Percentiles rank a stretch among this genome's conserved stretches.
Conservation (phyloP, 2,329 filamentous ascomycete species). For the Trichoderma sp. region DNA sequence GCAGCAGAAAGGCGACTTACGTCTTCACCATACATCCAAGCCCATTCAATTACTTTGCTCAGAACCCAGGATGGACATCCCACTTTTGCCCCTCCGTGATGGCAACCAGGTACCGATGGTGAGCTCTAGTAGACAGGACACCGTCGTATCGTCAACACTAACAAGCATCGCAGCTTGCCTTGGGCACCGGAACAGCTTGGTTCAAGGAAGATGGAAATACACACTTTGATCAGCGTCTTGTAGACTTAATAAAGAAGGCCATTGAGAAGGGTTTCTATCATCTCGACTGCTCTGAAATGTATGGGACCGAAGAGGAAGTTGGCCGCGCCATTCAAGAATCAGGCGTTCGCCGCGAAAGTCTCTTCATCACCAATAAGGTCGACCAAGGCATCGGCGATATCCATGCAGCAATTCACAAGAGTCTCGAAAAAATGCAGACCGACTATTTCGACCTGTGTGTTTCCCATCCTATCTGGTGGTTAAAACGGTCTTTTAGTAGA, state of each 20-base stretch:
- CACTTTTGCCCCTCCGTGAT: neutral
- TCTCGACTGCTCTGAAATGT: neutral
- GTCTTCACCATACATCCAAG: neutral
- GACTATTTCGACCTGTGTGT: neutral
- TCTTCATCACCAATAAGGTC: neutral
- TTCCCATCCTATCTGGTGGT: neutral
- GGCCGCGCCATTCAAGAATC: neutral
- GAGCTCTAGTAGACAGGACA: neutral
- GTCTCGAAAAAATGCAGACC: neutral
- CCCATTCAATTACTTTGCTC: neutral
- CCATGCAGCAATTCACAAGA: neutral
- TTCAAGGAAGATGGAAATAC: neutral
- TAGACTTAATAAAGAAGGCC: neutral
- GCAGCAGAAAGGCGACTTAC: neutral
- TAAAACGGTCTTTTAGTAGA: neutral
- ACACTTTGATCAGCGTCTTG: neutral
- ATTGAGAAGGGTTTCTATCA: neutral
- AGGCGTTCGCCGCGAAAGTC: neutral
- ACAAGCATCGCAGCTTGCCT: neutral
- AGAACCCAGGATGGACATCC: neutral
- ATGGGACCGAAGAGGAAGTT: neutral
- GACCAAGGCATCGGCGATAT: neutral
- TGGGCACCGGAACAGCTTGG: neutral
- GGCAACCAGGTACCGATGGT: neutral
- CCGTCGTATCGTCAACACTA: neutral